Evolutionary conservation across 495 filamentous ascomycete species (phyloP).

Genomic region (Penicillium egyptiacum): DNA sequence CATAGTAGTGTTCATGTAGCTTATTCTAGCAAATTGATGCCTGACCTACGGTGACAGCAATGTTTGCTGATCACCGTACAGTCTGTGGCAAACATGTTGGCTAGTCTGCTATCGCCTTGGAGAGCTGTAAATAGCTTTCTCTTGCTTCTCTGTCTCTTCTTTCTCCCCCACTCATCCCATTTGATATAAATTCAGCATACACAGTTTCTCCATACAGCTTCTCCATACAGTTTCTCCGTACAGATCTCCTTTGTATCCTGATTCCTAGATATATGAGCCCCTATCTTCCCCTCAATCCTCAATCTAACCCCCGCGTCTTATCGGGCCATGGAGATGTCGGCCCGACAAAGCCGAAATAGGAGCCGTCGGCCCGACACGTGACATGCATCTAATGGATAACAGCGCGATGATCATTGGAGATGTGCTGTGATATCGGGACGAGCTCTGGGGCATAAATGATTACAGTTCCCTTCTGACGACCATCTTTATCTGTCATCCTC

Average conservation of each 20-base stretch:
- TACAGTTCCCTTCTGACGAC: background rate
- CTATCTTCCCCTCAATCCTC: background rate
- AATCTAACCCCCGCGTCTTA: background rate
- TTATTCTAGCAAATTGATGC: background rate
- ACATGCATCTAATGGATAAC: constrained; percentile 13
- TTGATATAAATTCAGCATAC: no score
- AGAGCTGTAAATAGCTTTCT: no score
- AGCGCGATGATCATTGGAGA: constrained; percentile 3
- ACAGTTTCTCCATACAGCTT: no score
- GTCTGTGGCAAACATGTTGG: no score
- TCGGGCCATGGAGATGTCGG: constrained; percentile 17
- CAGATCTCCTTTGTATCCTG: background rate
- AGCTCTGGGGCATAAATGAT: constrained; percentile 11
- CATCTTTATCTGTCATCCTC: background rate
- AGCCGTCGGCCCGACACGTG: constrained; percentile 40
- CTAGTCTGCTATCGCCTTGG: no score
- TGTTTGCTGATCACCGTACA: no score
- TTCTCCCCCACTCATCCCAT: no score
- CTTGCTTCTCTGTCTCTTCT: no score
- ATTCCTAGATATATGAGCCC: background rate
- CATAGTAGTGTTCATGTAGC: no score
- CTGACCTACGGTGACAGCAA: no score
- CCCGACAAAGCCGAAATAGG: constrained; percentile 15
- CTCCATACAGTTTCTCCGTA: no score
- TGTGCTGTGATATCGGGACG: background rate